Conservation (phyloP, 2,329 filamentous ascomycete genomes). For the Penicillium sp. region DNA sequence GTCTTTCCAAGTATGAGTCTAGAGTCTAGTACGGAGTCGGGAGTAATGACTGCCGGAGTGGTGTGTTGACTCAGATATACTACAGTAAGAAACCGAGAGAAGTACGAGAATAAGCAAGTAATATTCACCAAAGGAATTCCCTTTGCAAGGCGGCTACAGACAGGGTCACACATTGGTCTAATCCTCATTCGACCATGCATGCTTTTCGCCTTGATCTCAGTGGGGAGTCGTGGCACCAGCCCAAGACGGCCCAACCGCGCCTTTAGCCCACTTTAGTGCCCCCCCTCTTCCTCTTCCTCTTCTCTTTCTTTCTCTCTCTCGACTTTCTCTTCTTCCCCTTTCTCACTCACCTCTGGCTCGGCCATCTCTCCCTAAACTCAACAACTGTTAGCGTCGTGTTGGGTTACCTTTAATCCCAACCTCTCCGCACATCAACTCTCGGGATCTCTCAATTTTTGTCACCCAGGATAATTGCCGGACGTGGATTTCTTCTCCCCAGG, state of each 20-base stretch:
- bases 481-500: conserved; percentile 16
- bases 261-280: conserved; percentile 33
- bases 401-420: not conserved
- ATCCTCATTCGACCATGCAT: conserved; percentile 35
- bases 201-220: conserved; percentile 29
- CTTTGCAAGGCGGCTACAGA: conserved; percentile 16
- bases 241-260: conserved; percentile 42
- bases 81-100: not conserved
- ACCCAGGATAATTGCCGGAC: conserved; percentile 25
- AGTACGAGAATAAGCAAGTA: not conserved
- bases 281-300: conserved; percentile 23
- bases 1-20: too few species aligned
- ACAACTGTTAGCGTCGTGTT: not conserved
- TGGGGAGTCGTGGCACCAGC: conserved; percentile 48
- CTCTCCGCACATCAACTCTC: not conserved
- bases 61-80: not conserved
- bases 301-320: conserved; percentile 7
- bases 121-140: not conserved
- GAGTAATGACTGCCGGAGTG: not conserved
- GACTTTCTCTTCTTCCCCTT: conserved; percentile 2
- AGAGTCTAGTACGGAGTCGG: not conserved
- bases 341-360: conserved; percentile 6
- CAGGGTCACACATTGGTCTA: conserved; percentile 22
- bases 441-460: conserved; percentile 2
- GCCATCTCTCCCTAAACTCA: not conserved